Conservation (phyloP, 2,329 filamentous ascomycete species). For the Aspergillus flavus region DNA sequence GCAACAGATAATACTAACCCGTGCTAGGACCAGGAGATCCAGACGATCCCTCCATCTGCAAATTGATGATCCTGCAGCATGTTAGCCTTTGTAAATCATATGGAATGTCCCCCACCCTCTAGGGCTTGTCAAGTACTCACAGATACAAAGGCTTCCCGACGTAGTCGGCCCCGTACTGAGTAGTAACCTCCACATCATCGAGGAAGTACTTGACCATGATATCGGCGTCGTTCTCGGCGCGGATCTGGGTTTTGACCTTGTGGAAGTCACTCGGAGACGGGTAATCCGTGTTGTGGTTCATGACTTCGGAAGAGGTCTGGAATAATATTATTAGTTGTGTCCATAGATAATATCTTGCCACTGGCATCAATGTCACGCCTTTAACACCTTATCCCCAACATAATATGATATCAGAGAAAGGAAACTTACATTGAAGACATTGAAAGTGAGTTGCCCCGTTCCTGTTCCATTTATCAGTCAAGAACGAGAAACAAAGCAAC, state of each 20-base stretch:
- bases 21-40: constrained; percentile 16
- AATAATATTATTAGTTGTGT: not conserved
- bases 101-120: not conserved
- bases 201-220: constrained; percentile 59
- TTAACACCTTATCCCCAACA: too few relatives aligned
- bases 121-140: constrained; percentile 9
- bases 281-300: constrained; percentile 54
- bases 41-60: constrained; percentile 29
- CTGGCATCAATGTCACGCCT: too few relatives aligned
- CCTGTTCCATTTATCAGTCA: constrained; percentile 1
- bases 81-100: not conserved
- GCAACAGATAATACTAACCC: constrained; percentile 6
- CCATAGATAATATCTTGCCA: not conserved
- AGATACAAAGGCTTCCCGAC: constrained; percentile 49
- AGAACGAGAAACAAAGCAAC: not conserved
- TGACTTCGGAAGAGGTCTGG: constrained; percentile 48
- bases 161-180: constrained; percentile 54
- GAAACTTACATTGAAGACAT: constrained; percentile 24
- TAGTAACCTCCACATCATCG: constrained; percentile 53
- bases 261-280: constrained; percentile 52
- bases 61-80: constrained; percentile 26
- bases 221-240: constrained; percentile 56
- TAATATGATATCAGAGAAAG: not conserved
- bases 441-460: constrained; percentile 37
- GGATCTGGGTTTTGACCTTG: constrained; percentile 53